Base-by-base conservation (phyloP, 2,329 filamentous ascomycete genomes). In the Trichothecium roseum region DNA sequence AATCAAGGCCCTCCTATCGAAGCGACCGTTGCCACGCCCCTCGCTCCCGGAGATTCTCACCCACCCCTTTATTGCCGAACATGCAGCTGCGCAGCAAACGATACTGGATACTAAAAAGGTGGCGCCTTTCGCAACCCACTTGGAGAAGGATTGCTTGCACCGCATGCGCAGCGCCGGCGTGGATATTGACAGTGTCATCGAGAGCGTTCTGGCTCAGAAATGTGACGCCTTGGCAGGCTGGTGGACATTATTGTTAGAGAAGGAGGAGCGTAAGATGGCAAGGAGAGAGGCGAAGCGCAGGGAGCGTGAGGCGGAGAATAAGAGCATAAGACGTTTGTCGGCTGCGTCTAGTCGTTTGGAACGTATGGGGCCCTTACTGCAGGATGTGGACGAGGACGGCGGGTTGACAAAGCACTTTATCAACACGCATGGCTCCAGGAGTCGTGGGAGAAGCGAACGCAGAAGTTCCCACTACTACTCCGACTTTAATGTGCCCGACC, bases 181-280 rank as follows among this genome's bases (percentile, higher is more conserved):
- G 17, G 84, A 96, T 50, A 91, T 94, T 39, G 91, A 98, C 53
- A 74, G 82, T 41, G 85, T 98, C 7, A 89, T 96, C 43, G 89
- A 96, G 54, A 93, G 91, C 48, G 91, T 98, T 3, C 60, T 94
- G 26, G 77, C 87, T 4, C 86, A 94, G 54, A 74, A 85, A 44
- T 96, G 91, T 52, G 89, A 98, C 58, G 74, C 81, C 5, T 64
- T 98, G 33, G 85, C 87, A 34, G 91, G 91, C 5, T 98, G 91
- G 91, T 98, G 91, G 91, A 84, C 85, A 3, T 60, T 98, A 18
- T 63, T 98, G 28, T 77, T 96, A 8, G 91, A 96, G 52, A 98
- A 96, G 55, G 91, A 98, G 53, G 77, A 87, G 53, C 77, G 87
- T 8, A 98, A 98, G 57, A 80, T 88, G 44, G 72, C 64, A 42